Evolutionary conservation across 164 flowering plant genomes (phyloP).

Genomic region (Vitis amurensis): DNA sequence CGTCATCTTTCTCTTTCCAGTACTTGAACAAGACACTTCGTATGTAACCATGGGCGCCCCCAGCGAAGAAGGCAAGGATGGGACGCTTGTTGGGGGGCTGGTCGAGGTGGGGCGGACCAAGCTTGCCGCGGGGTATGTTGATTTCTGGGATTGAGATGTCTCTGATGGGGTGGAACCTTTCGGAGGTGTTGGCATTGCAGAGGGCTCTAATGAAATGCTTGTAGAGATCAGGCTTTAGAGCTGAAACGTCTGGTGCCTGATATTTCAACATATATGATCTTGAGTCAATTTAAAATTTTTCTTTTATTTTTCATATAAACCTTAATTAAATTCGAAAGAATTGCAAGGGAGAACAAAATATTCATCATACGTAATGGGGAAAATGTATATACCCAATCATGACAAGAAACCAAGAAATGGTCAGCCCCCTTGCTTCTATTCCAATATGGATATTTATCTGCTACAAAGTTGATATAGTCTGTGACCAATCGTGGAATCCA

Average conservation of each 20-base stretch:
- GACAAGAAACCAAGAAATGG: slow-evolving; percentile 13
- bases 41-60: slow-evolving; percentile 43
- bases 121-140: slow-evolving; percentile 8
- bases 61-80: slow-evolving; percentile 55
- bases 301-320: too few species aligned
- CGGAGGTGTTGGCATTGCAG: slow-evolving; percentile 35
- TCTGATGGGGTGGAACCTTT: slow-evolving; percentile 23
- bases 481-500: not conserved
- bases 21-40: slow-evolving; percentile 24
- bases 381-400: slow-evolving; percentile 12
- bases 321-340: too few species aligned
- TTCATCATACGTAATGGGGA: too few species aligned
- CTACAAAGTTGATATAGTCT: not conserved
- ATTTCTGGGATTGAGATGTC: slow-evolving; percentile 24
- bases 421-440: slow-evolving; percentile 7
- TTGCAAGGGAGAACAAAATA: too few species aligned
- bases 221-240: slow-evolving; percentile 9
- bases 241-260: slow-evolving; percentile 16
- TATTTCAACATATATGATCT: too few species aligned
- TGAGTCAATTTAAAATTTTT: too few species aligned
- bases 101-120: slow-evolving; percentile 4
- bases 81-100: slow-evolving; percentile 18
- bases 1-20: slow-evolving; percentile 40
- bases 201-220: slow-evolving; percentile 24
- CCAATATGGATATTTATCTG: slow-evolving; percentile 10